A percentile compares a stretch with the other conserved stretches of the same genome.
These are phyloP conservation scores for Marvania coccoides DNA, from an alignment of 139 green algal species.

Conservation along the genomic window DNA sequence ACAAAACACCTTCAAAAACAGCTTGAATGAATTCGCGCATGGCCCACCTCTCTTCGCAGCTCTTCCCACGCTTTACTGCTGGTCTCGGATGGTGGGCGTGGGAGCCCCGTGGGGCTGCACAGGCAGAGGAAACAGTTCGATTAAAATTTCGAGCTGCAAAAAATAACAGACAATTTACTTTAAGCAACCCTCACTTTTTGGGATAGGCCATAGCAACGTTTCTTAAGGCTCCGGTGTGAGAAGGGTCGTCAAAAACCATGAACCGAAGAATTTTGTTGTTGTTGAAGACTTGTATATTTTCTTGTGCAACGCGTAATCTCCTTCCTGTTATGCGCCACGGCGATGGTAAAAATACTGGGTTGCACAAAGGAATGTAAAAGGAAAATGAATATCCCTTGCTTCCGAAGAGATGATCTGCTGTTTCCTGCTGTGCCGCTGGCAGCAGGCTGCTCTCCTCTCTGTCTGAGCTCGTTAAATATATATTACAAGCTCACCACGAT, in stretches of 20 bases:
- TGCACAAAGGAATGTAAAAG: no score
- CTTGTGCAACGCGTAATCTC: no score
- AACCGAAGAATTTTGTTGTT: not conserved
- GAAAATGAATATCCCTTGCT: no score
- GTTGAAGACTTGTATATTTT: no score
- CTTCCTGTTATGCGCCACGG: no score
- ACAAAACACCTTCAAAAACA: not conserved
- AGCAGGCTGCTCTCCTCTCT: no score
- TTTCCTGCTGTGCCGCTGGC: no score
- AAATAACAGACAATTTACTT: not conserved
- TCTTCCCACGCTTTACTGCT: slow-evolving; percentile 28
- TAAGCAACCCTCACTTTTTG: not conserved
- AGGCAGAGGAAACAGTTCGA: not conserved
- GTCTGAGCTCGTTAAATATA: no score
- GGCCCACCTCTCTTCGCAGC: slow-evolving; percentile 29
- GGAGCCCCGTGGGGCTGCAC: not conserved
- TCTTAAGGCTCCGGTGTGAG: not conserved
- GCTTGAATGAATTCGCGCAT: not conserved
- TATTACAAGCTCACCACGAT: no score
- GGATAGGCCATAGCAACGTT: not conserved
- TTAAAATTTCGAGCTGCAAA: not conserved
- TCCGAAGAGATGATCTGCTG: no score
- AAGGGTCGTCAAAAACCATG: not conserved
- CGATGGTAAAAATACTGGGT: no score
- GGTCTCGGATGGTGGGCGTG: not conserved